Evolutionary conservation across 2,329 filamentous ascomycete genomes (phyloP).

Genomic region (Tolypocladium capitatum): DNA sequence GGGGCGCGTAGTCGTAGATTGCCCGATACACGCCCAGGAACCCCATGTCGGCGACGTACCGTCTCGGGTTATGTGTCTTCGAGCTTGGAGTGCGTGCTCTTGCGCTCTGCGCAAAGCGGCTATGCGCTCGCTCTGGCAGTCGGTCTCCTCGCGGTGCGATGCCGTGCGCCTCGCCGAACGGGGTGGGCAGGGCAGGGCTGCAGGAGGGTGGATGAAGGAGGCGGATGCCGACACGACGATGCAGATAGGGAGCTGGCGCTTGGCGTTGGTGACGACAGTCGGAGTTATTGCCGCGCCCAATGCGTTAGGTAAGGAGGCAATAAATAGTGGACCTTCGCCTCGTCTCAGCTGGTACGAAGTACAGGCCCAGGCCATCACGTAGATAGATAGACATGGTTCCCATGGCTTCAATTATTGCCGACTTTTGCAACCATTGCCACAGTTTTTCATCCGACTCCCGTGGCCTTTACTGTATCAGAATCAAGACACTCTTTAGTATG

Average conservation of each 20-base stretch:
- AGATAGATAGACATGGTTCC: not conserved
- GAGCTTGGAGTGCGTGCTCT: not conserved
- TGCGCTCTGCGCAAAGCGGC: not conserved
- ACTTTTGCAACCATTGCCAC: too few species aligned
- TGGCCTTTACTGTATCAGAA: not conserved
- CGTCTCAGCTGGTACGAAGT: not conserved
- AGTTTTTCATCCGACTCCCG: not conserved
- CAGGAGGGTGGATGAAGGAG: not conserved
- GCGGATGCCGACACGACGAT: not conserved
- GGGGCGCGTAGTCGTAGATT: constrained; percentile 83
- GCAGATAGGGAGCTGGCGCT: not conserved
- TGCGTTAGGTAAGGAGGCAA: not conserved
- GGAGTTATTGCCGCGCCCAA: not conserved
- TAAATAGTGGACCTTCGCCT: not conserved
- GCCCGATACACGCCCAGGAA: constrained; percentile 87
- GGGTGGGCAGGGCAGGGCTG: not conserved
- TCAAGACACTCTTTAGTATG: too few species aligned
- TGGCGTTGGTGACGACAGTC: not conserved
- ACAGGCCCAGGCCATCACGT: too few species aligned
- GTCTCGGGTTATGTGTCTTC: not conserved
- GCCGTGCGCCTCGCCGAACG: not conserved
- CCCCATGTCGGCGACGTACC: constrained; percentile 46
- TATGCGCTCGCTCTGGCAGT: not conserved
- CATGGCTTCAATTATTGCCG: not conserved
- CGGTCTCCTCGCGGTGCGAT: not conserved